Conservation (phyloP, 306 rosid species). For the Prunus mongolica region DNA sequence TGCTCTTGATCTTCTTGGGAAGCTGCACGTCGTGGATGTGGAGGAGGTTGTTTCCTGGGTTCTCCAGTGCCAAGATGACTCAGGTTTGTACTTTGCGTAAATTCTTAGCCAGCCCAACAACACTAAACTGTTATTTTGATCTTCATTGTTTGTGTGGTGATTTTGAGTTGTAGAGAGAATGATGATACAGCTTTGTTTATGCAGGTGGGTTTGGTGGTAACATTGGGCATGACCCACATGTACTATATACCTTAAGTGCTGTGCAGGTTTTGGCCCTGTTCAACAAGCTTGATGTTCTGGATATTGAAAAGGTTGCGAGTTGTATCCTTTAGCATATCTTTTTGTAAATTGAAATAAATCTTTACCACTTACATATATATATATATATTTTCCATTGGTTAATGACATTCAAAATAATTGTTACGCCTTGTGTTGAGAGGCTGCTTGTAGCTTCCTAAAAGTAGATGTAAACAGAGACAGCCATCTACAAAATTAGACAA, state of each 20-base stretch:
- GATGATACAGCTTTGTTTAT: constrained; percentile 3
- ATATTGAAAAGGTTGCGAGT: constrained; percentile 60
- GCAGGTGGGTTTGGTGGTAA: constrained; percentile 90
- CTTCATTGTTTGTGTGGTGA: not conserved
- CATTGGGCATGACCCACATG: constrained; percentile 79
- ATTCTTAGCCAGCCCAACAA: not conserved
- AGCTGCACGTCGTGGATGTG: constrained; percentile 59
- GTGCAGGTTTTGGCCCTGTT: constrained; percentile 84
- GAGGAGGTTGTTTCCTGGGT: constrained; percentile 75
- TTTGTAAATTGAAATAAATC: constrained; percentile 1
- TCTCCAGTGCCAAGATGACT: constrained; percentile 70
- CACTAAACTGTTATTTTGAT: not conserved
- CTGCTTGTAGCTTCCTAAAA: not conserved
- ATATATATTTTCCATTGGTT: not conserved
- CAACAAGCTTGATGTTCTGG: constrained; percentile 57
- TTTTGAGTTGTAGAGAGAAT: not conserved
- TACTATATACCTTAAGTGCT: constrained; percentile 74
- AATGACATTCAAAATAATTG: not conserved
- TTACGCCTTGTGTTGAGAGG: not conserved
- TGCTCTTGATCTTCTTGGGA: constrained; percentile 69
- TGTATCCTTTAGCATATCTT: constrained; percentile 64
- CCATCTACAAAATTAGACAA: not conserved
- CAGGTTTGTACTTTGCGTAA: constrained; percentile 38
- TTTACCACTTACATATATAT: not conserved
- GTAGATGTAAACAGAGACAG: not conserved